These are phyloP conservation scores for Saussurea involucrata DNA, from an alignment of 129 eudicot genomes.

Conservation along the genomic window DNA sequence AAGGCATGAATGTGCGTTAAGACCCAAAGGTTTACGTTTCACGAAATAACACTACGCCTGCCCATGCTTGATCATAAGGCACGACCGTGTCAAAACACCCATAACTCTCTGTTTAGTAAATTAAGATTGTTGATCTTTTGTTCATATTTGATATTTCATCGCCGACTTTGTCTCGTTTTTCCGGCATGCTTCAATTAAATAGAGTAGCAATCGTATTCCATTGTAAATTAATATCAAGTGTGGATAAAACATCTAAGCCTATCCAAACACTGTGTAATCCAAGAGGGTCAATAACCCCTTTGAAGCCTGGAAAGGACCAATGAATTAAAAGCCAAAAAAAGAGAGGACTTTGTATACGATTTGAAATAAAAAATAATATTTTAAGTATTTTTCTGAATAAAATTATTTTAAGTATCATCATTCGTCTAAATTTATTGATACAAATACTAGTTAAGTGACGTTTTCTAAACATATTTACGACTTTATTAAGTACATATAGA, in stretches of 20 bases:
- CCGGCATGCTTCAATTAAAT: neutral
- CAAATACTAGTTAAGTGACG: neutral
- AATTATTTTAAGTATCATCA: neutral
- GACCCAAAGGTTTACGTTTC: too few relatives aligned
- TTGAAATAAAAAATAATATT: neutral
- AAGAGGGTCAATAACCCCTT: neutral
- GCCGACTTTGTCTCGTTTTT: neutral
- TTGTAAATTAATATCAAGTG: too few relatives aligned
- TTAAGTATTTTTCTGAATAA: too few relatives aligned
- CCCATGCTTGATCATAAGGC: too few relatives aligned
- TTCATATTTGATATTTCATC: neutral
- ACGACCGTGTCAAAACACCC: neutral
- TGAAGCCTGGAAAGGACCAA: conserved; percentile 13
- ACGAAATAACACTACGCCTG: too few relatives aligned
- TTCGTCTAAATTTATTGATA: neutral
- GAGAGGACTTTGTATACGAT: neutral
- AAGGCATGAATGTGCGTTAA: too few relatives aligned
- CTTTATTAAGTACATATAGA: neutral
- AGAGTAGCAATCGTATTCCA: neutral
- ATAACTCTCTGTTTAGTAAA: too few relatives aligned
- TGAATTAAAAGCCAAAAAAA: conserved; percentile 5
- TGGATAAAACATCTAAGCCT: neutral
- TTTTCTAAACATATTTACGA: neutral
- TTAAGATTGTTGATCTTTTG: too few relatives aligned
- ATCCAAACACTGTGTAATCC: neutral